Percentiles rank a stretch among this genome's conserved stretches.
These are phyloP conservation scores for Rhytidiadelphus loreus DNA, from an alignment of 225 moss, liverwort and hornwort species.

Conservation along the genomic window DNA sequence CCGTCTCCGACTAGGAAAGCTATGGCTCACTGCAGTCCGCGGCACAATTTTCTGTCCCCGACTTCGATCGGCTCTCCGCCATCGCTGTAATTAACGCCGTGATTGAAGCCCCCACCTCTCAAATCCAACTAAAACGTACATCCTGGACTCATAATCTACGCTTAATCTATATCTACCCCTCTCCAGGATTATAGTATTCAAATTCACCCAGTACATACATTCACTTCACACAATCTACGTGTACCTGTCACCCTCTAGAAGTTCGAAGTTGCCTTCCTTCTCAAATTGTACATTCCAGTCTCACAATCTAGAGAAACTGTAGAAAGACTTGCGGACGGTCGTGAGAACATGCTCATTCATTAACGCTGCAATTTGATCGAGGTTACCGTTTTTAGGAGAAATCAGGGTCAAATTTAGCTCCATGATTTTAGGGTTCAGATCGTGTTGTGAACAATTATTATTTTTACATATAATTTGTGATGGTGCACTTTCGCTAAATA, in stretches of 20 bases:
- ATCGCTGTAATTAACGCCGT: not conserved
- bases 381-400: not conserved
- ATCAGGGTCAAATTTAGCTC: not conserved
- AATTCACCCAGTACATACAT: accelerated
- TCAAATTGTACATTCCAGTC: not conserved
- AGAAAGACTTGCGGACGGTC: not conserved
- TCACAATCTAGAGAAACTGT: not conserved
- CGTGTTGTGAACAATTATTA: not conserved
- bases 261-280: not conserved
- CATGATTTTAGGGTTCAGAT: conserved; percentile 7
- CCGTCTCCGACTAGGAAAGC: not conserved
- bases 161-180: no score
- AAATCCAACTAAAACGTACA: not conserved
- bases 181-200: no score
- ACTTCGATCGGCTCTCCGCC: not conserved
- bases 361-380: not conserved
- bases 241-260: no score
- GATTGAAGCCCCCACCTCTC: not conserved
- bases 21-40: not conserved
- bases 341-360: not conserved
- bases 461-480: not conserved
- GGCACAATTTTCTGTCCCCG: not conserved
- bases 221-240: not conserved
- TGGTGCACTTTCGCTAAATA: not conserved
- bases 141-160: not conserved